phyloP scores from a whole-genome alignment of 768 basidiomycete genomes.

The Ramaria rubella region DNA sequence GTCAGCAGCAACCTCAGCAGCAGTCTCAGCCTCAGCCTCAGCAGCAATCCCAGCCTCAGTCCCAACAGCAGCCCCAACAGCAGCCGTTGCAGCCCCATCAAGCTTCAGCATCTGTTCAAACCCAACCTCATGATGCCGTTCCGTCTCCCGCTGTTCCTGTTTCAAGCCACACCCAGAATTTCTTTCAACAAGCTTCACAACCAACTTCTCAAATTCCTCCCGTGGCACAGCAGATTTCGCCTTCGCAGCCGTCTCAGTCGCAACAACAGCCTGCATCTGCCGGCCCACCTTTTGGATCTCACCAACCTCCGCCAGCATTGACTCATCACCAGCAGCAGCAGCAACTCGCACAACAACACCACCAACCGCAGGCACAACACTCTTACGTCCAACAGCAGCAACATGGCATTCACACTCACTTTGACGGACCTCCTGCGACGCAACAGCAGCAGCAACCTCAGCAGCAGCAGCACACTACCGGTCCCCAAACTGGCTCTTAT shows the following conservation, averaged over 20 bases:
- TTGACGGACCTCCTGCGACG: conserved; percentile 10
- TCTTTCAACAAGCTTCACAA: conserved; percentile 27
- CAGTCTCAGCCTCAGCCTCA: conserved; percentile 21
- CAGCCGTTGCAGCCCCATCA: conserved; percentile 26
- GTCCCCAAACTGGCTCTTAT: conserved; percentile 41
- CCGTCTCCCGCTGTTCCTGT: conserved; percentile 30
- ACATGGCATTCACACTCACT: conserved; percentile 26
- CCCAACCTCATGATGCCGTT: conserved; percentile 31
- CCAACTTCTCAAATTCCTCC: conserved; percentile 25
- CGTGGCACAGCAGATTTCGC: conserved; percentile 23
- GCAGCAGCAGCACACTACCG: conserved; percentile 28
- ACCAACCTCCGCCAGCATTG: conserved; percentile 1
- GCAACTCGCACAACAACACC: conserved; percentile 36
- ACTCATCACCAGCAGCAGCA: conserved; percentile 28
- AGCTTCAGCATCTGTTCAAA: conserved; percentile 28
- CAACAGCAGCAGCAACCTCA: conserved; percentile 36
- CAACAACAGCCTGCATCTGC: neutral
- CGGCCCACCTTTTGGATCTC: neutral
- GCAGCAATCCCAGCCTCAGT: conserved; percentile 26
- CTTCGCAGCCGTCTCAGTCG: conserved; percentile 7
- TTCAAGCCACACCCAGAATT: conserved; percentile 13
- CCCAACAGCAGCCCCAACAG: conserved; percentile 24
- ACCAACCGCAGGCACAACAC: conserved; percentile 14
- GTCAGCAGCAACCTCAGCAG: conserved; percentile 20
- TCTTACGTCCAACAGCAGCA: conserved; percentile 31